These are phyloP conservation scores for Coemansia sp. DNA, from an alignment of 192 early-diverging fungal genomes.

Conservation along the genomic window DNA sequence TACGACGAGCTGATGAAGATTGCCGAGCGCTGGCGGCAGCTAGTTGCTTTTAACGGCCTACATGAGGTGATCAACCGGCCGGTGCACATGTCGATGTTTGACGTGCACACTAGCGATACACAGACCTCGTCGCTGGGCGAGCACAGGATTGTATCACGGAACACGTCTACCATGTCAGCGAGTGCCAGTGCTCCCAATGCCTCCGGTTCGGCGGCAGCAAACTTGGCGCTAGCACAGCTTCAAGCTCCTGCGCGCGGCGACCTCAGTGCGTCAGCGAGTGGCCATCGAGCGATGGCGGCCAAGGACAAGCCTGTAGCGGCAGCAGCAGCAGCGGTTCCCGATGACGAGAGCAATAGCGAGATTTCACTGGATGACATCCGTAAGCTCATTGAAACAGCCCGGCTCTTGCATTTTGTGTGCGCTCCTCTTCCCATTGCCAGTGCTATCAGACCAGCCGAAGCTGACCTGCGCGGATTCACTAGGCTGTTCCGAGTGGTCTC, in stretches of 20 bases:
- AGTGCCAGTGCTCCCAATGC: neutral
- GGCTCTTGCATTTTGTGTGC: slow-evolving; percentile 54
- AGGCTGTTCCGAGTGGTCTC: slow-evolving; percentile 45
- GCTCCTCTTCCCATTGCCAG: slow-evolving; percentile 46
- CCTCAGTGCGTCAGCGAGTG: neutral
- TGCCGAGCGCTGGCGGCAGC: slow-evolving; percentile 54
- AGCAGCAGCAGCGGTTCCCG: neutral
- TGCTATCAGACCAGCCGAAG: slow-evolving; percentile 34
- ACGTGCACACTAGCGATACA: slow-evolving; percentile 21
- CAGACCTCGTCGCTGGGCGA: slow-evolving; percentile 27
- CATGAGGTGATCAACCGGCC: slow-evolving; percentile 4
- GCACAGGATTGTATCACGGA: slow-evolving; percentile 4
- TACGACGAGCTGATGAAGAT: slow-evolving; percentile 58
- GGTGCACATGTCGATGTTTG: slow-evolving; percentile 19
- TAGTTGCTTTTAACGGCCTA: slow-evolving; percentile 31
- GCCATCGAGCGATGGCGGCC: neutral
- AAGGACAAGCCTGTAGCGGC: slow-evolving; percentile 6
- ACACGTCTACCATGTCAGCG: slow-evolving; percentile 7
- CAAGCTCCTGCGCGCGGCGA: slow-evolving; percentile 42
- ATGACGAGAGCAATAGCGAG: slow-evolving; percentile 10
- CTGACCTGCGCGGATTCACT: slow-evolving; percentile 37
- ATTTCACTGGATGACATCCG: slow-evolving; percentile 47
- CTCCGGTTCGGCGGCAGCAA: neutral
- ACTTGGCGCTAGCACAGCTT: neutral
- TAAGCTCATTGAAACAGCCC: slow-evolving; percentile 52